Evolutionary conservation across 106 monocot species (phyloP), one percentile per base, ranked within the genome.

Genomic region (Narthecium ossifragum): DNA sequence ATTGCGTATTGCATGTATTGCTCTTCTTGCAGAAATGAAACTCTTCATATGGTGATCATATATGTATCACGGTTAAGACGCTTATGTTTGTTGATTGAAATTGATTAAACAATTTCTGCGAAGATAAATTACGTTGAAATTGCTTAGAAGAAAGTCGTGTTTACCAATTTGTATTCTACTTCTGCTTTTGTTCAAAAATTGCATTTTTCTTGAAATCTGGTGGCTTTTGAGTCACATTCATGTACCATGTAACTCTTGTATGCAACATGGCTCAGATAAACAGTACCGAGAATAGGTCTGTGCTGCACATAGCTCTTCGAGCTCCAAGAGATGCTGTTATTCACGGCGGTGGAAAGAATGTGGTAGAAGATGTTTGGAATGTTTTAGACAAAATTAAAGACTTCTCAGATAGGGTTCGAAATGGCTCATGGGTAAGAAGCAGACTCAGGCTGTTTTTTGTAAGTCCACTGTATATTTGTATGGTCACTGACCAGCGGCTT

Each of bases 311-410:
- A 15, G 93, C 93, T 66, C 63, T 93, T 36, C 78, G 93, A 63
- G 85, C 88, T 40, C 67, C 88, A 64, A 88, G 77, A 68, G 88
- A 80, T 74, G 63, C 73, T 36, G 82, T 77, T 53, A 80, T 93
- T 24, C 62, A 51, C 55, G 70, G 78, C 62, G 82, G 85, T 77
- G 88, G 85, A 61, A 77, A 75, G 36, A 85, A 93, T 75, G 88
- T 83, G 40, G 88, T 93, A 22, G 79, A 82, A 46, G 88, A 93
- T 53, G 93, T 93, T 39, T 93, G 93, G 93, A 29, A 62, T 63
- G 93, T 93, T 34, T 29, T 88, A 40, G 93, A 93, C 41, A 85
- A 88, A 70, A 88, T 93, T 38, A 82, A 89, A 49, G 77, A 85
- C 8, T 93, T 93, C 46, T 62, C 82, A 23, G 85, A 93, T 74